A percentile compares a stretch with the other conserved stretches of the same genome.
These are phyloP conservation scores for Bipolaris sorokiniana DNA, from an alignment of 2,329 filamentous ascomycete species.

Conservation along the genomic window DNA sequence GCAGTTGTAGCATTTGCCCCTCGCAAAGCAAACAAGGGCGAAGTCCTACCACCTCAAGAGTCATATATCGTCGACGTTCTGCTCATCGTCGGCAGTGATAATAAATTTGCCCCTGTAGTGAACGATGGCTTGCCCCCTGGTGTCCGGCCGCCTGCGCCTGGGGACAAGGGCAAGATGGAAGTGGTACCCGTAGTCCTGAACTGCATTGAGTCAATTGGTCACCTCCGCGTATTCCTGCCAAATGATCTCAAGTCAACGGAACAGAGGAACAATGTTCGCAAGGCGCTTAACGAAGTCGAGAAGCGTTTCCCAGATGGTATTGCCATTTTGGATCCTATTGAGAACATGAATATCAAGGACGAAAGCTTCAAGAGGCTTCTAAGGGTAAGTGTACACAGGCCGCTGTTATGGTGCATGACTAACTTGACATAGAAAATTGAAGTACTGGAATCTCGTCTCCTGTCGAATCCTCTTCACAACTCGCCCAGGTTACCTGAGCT, in stretches of 20 bases:
- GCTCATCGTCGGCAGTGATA: conserved; percentile 65
- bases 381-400: conserved; percentile 52
- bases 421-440: conserved; percentile 79
- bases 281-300: conserved; percentile 76
- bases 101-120: conserved; percentile 62
- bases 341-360: conserved; percentile 94
- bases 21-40: conserved; percentile 70
- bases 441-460: conserved; percentile 86
- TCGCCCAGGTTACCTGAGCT: conserved; percentile 82
- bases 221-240: conserved; percentile 82
- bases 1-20: conserved; percentile 76
- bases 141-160: conserved; percentile 64
- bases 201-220: conserved; percentile 82
- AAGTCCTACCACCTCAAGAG: conserved; percentile 74
- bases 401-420: conserved; percentile 1
- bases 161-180: conserved; percentile 74
- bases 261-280: conserved; percentile 72
- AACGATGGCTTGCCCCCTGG: conserved; percentile 70
- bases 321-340: conserved; percentile 86
- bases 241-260: conserved; percentile 72
- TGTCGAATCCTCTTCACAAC: conserved; percentile 89
- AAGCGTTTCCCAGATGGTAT: conserved; percentile 91
- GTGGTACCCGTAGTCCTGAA: conserved; percentile 85
- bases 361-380: conserved; percentile 92
- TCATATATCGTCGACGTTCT: conserved; percentile 84